phyloP scores from a whole-genome alignment of 2,329 filamentous ascomycete species.

The Ascochyta fabae region DNA sequence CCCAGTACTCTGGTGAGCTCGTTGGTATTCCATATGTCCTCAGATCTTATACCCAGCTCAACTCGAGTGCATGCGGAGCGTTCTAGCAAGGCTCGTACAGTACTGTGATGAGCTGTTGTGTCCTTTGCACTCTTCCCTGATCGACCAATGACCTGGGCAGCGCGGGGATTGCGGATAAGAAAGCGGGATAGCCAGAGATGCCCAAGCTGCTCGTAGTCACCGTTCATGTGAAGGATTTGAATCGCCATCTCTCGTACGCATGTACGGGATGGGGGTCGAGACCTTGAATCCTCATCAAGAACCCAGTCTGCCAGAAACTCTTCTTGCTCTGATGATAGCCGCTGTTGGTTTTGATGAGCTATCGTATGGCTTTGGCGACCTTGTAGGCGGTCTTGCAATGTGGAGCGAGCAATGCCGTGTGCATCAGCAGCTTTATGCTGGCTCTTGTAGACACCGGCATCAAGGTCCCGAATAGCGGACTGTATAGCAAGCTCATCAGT shows the following conservation, averaged over 20 bases:
- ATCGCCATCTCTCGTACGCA: conserved; percentile 22
- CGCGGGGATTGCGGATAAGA: conserved; percentile 17
- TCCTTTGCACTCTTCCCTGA: conserved; percentile 11
- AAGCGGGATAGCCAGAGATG: conserved; percentile 23
- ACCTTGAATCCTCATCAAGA: conserved; percentile 22
- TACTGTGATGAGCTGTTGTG: conserved; percentile 15
- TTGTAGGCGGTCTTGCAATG: conserved; percentile 6
- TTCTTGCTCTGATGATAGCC: conserved; percentile 23
- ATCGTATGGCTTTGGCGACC: conserved; percentile 5
- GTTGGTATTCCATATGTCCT: conserved; percentile 24
- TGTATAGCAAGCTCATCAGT: conserved; percentile 13
- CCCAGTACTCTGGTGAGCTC: conserved; percentile 15
- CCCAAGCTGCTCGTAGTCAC: conserved; percentile 15
- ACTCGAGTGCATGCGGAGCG: conserved; percentile 16
- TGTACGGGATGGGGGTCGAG: conserved; percentile 16
- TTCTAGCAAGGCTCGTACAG: conserved; percentile 19
- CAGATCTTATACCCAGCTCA: conserved; percentile 14
- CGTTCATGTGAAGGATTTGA: conserved; percentile 19
- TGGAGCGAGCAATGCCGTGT: conserved; percentile 9
- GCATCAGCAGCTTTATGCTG: conserved; percentile 10
- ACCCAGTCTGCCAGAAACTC: conserved; percentile 25
- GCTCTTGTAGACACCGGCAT: conserved; percentile 19
- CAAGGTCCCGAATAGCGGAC: conserved; percentile 17
- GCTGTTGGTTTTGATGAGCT: conserved; percentile 21
- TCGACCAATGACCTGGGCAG: conserved; percentile 20